These are phyloP conservation scores for Gautieria morchelliformis DNA, from an alignment of 768 basidiomycete species.

Conservation along the genomic window DNA sequence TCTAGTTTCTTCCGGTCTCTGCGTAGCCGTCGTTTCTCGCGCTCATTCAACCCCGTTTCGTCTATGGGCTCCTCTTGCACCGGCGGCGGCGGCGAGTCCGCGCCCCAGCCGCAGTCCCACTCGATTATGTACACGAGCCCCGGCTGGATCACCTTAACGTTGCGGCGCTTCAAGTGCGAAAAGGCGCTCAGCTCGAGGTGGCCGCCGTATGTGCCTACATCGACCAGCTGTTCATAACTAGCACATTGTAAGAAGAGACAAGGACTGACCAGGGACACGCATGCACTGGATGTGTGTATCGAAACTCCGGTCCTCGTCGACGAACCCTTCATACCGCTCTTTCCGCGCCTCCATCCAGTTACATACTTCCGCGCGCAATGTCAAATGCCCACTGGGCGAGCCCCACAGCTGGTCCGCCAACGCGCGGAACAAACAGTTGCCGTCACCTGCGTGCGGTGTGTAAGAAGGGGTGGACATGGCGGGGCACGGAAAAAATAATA, in stretches of 20 bases:
- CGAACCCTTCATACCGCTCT: conserved; percentile 75
- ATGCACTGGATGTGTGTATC: conserved; percentile 67
- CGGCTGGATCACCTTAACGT: conserved; percentile 90
- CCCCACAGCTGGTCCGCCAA: conserved; percentile 84
- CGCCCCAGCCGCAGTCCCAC: conserved; percentile 55
- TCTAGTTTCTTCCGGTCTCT: conserved; percentile 29
- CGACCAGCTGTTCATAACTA: not conserved
- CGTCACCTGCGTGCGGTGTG: conserved; percentile 38
- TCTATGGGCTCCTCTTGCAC: not conserved
- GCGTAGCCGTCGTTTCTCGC: conserved; percentile 35
- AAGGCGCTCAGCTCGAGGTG: conserved; percentile 93
- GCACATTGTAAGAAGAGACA: not conserved
- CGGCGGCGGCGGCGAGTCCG: conserved; percentile 11
- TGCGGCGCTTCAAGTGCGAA: conserved; percentile 63
- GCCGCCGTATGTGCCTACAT: conserved; percentile 76
- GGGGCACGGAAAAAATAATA: not conserved
- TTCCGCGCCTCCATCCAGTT: conserved; percentile 68
- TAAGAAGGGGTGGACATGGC: not conserved
- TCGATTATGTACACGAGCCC: conserved; percentile 87
- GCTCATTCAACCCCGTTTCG: conserved; percentile 21
- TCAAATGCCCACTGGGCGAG: conserved; percentile 54
- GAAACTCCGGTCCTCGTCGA: conserved; percentile 75
- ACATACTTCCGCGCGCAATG: conserved; percentile 68
- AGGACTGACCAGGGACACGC: conserved; percentile 59
- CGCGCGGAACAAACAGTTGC: conserved; percentile 90